phyloP scores from a whole-genome alignment of 495 filamentous ascomycete genomes.

The Penicillium fimorum region DNA sequence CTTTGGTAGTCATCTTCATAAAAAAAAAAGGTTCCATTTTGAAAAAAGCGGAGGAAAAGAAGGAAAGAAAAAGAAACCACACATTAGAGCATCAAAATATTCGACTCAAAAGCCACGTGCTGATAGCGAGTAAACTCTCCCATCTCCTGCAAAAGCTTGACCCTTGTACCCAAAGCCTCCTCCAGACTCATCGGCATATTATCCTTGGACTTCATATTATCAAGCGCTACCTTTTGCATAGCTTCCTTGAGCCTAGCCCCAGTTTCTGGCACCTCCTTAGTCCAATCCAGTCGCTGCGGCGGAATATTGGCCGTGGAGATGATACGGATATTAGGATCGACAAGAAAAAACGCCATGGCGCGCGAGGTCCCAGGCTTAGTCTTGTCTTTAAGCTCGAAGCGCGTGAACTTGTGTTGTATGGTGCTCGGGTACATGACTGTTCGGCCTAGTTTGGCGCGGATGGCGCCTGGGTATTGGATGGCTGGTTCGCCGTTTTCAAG shows the following conservation, averaged over 20 bases:
- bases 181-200: constrained; percentile 34
- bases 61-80: neutral
- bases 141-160: constrained; percentile 28
- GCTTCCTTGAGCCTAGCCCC: constrained; percentile 10
- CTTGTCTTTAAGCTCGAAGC: constrained; percentile 46
- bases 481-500: constrained; percentile 29
- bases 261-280: constrained; percentile 17
- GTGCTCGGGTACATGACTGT: constrained; percentile 36
- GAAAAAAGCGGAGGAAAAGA: constrained; percentile 10
- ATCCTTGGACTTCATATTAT: constrained; percentile 31
- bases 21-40: neutral
- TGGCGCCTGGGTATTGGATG: constrained; percentile 32
- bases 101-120: constrained; percentile 37
- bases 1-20: neutral
- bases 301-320: constrained; percentile 57
- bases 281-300: constrained; percentile 48
- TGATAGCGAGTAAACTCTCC: constrained; percentile 33
- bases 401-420: constrained; percentile 48
- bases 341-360: constrained; percentile 51
- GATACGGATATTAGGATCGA: constrained; percentile 54
- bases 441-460: constrained; percentile 23
- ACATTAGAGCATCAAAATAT: constrained; percentile 23
- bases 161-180: constrained; percentile 33
- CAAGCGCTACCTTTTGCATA: constrained; percentile 28
- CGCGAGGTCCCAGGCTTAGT: constrained; percentile 48